These are phyloP conservation scores for Prototheca stagnorum DNA, from an alignment of 163 green algal species.

Conservation along the genomic window DNA sequence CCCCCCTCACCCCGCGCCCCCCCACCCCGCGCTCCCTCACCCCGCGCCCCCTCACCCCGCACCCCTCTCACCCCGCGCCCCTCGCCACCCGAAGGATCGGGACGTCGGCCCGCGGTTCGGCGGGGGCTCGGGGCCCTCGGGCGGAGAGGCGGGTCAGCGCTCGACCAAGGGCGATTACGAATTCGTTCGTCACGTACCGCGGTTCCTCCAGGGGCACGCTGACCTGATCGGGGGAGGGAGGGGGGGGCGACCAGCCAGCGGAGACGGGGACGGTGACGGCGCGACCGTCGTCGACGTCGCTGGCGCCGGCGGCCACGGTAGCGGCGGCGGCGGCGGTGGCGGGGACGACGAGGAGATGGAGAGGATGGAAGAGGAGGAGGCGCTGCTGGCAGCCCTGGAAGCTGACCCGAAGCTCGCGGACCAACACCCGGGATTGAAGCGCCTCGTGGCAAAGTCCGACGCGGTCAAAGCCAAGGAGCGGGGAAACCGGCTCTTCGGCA, in stretches of 20 bases:
- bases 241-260: conserved; percentile 3
- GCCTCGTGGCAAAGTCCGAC: background rate
- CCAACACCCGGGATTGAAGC: conserved; percentile 31
- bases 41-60: too few species aligned
- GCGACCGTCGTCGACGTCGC: conserved; percentile 7
- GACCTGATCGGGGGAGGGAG: too few species aligned
- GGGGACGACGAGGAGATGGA: background rate
- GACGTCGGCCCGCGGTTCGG: too few species aligned
- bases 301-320: conserved; percentile 1
- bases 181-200: conserved; percentile 31
- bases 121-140: too few species aligned
- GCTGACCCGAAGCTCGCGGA: conserved; percentile 50
- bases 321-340: background rate
- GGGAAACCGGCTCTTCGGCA: conserved; percentile 55
- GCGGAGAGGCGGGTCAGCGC: too few species aligned
- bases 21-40: background rate
- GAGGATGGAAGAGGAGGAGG: conserved; percentile 31
- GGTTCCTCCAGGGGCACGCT: conserved; percentile 50
- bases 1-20: background rate
- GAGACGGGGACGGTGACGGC: conserved; percentile 15
- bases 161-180: background rate
- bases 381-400: conserved; percentile 43
- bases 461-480: conserved; percentile 43
- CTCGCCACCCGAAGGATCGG: background rate
- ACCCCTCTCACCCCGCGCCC: background rate